Conservation (phyloP, 371 early-diverging fungal genomes). For the Smittium culicis region DNA sequence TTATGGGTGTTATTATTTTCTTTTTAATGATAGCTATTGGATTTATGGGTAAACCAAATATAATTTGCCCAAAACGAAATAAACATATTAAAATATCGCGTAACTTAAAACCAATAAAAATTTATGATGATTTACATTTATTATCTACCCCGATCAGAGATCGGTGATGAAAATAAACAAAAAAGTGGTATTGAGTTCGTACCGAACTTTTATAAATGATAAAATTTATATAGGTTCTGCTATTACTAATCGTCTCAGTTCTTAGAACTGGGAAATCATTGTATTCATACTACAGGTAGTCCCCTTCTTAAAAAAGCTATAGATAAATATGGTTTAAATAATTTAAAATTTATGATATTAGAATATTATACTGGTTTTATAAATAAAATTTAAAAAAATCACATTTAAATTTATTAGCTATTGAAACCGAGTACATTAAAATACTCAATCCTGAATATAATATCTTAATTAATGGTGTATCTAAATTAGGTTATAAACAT, state of each 20-base stretch:
- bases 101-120: constrained; percentile 14
- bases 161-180: constrained; percentile 14
- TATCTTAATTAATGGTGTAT: constrained; percentile 11
- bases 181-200: constrained; percentile 12
- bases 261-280: constrained; percentile 4
- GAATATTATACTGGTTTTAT: constrained; percentile 13
- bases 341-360: constrained; percentile 21
- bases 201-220: constrained; percentile 13
- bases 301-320: constrained; percentile 6
- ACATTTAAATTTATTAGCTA: constrained; percentile 12
- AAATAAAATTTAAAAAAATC: constrained; percentile 21
- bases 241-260: constrained; percentile 10
- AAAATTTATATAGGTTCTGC: constrained; percentile 14
- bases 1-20: constrained; percentile 45
- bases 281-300: constrained; percentile 5
- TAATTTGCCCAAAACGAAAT: constrained; percentile 22
- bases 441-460: constrained; percentile 16
- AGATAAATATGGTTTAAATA: constrained; percentile 12
- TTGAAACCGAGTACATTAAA: constrained; percentile 11
- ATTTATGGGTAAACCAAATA: constrained; percentile 35
- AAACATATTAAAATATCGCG: constrained; percentile 20
- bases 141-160: constrained; percentile 9
- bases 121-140: constrained; percentile 13
- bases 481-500: neutral
- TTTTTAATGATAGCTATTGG: constrained; percentile 45